Evolutionary conservation across 1,284 basidiomycete species (phyloP), one percentile per base, ranked within the genome.

Genomic region (Peniophora sp.): DNA sequence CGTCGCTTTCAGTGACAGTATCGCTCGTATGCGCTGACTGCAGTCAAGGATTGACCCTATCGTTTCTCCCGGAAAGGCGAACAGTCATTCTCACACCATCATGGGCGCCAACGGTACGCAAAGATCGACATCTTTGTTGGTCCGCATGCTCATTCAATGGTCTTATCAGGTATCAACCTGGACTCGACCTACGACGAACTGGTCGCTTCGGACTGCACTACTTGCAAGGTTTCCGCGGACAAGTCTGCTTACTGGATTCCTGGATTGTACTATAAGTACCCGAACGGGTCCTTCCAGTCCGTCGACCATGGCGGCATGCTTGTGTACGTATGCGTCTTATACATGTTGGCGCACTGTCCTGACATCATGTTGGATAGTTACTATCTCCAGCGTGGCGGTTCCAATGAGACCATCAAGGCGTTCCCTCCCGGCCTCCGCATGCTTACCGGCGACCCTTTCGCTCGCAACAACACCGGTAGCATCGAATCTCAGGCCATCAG

Each of bases 401-500:
- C 53, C 3, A 51, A 54, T 24, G 60, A 62, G 54, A 54, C 48
- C 24, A 47, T 64, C 27, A 37, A 62, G 10, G 58, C 61, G 2
- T 62, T 64, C 56, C 64, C 64, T 3, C 54, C 57, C 24, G 64
- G 64, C 15, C 54, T 66, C 49, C 61, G 69, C 54, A 73, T 75
- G 71, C 18, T 75, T 18, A 65, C 69, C 23, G 73, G 73, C 37
- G 62, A 69, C 56, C 62, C 67, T 5, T 62, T 52, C 47, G 55
- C 68, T 17, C 61, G 64, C 34, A 66, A 66, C 59, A 61, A 73
- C 52, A 58, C 64, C 0, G 63, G 61, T 20, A 68, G 59, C 55
- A 62, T 60, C 15, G 70, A 68, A 10, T 64, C 72, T 54, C 62
- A 68, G 52, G 72, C 71, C 22, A 62, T 75, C 44, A 68, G 65